A percentile compares a stretch with the other conserved stretches of the same genome.
Conservation (phyloP, 192 early-diverging fungal genomes). For the Phlyctochytrium arcticum region DNA sequence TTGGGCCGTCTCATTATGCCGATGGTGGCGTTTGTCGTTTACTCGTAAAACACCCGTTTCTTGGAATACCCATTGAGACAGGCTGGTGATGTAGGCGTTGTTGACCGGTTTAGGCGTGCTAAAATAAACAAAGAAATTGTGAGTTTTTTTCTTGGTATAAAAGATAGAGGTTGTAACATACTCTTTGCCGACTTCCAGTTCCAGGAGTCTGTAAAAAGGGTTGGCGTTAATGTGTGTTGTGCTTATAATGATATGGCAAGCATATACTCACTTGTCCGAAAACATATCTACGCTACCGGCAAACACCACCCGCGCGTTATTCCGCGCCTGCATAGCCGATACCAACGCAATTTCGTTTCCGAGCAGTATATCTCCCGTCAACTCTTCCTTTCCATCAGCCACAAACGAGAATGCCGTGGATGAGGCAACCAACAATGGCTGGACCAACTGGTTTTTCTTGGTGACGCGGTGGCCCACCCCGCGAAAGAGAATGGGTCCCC, state of each 20-base stretch:
- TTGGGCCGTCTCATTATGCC: slow-evolving; percentile 58
- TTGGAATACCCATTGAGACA: slow-evolving; percentile 88
- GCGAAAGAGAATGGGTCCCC: slow-evolving; percentile 61
- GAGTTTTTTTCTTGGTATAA: too few species aligned
- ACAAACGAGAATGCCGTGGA: slow-evolving; percentile 67
- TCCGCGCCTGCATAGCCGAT: slow-evolving; percentile 80
- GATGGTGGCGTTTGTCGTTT: slow-evolving; percentile 60
- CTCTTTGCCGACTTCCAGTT: not conserved
- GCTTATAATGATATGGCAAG: too few species aligned
- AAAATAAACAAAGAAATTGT: not conserved
- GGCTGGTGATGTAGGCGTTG: slow-evolving; percentile 63
- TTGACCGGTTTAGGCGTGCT: slow-evolving; percentile 50
- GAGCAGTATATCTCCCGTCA: slow-evolving; percentile 36
- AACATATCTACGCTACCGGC: slow-evolving; percentile 81
- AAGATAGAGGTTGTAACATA: too few species aligned
- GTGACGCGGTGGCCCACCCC: slow-evolving; percentile 74
- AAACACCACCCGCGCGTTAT: slow-evolving; percentile 84
- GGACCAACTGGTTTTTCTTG: slow-evolving; percentile 60
- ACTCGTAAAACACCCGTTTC: slow-evolving; percentile 85
- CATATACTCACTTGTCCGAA: slow-evolving; percentile 58
- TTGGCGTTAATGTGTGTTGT: too few species aligned
- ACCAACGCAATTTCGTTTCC: slow-evolving; percentile 71
- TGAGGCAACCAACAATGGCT: slow-evolving; percentile 51
- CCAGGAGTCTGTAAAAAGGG: slow-evolving; percentile 7
- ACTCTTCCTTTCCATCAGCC: slow-evolving; percentile 30